These are phyloP conservation scores for Fusarium pseudocircinatum DNA, from an alignment of 2,329 filamentous ascomycete species.

Conservation along the genomic window DNA sequence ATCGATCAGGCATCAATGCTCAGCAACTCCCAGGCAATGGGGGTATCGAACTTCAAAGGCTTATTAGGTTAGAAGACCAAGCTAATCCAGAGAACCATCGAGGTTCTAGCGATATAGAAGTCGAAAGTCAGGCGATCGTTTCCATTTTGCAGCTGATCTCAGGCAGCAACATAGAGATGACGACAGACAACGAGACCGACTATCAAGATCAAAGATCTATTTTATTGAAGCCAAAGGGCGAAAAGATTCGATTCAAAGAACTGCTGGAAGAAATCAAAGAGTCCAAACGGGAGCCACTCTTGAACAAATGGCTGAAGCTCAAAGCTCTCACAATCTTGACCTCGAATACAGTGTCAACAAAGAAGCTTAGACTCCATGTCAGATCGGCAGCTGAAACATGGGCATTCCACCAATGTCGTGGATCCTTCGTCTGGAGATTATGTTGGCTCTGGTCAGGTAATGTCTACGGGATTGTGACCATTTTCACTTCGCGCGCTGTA, in stretches of 20 bases:
- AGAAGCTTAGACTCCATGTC: too few relatives aligned
- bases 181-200: neutral
- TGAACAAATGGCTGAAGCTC: neutral
- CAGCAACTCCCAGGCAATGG: accelerated
- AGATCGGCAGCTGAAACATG: neutral
- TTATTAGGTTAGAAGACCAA: neutral
- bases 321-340: neutral
- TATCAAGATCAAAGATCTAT: too few relatives aligned
- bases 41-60: neutral
- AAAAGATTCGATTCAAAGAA: accelerated
- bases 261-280: neutral
- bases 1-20: accelerated
- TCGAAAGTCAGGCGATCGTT: neutral
- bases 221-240: accelerated
- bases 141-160: neutral
- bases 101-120: too few relatives aligned
- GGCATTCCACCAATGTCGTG: neutral
- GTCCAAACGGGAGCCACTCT: neutral
- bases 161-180: accelerated
- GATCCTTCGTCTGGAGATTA: neutral
- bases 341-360: accelerated
- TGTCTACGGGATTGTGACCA: neutral
- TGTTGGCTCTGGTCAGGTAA: neutral
- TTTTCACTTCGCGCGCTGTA: neutral
- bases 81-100: accelerated